These are phyloP conservation scores for Botrytis pseudocinerea DNA, from an alignment of 2,329 filamentous ascomycete genomes.

Conservation along the genomic window DNA sequence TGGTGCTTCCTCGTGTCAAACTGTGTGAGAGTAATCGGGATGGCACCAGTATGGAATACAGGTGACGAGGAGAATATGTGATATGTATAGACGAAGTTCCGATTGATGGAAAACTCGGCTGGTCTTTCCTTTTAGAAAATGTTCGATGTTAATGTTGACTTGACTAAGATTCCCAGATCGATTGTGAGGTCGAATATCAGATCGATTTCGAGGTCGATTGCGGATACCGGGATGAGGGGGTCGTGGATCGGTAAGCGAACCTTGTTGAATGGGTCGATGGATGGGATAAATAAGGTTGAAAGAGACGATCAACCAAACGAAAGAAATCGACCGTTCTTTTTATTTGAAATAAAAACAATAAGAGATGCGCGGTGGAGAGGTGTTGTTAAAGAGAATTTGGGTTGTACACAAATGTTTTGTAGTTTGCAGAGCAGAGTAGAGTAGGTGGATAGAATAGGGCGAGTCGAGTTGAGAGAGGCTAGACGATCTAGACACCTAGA, in stretches of 20 bases:
- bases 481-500: neutral
- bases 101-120: neutral
- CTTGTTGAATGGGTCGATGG: neutral
- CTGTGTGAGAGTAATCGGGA: neutral
- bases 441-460: neutral
- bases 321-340: neutral
- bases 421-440: neutral
- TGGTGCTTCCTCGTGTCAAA: neutral
- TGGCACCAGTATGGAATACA: neutral
- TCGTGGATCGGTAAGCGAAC: slow-evolving; percentile 9
- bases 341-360: neutral
- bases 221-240: slow-evolving; percentile 2
- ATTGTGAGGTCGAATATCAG: neutral
- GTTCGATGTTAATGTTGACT: neutral
- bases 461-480: neutral
- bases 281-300: neutral
- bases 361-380: neutral
- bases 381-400: neutral
- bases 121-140: neutral
- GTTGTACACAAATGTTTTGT: neutral
- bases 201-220: neutral
- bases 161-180: neutral
- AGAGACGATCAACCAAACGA: neutral
- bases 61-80: neutral
- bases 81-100: neutral